Percentiles rank a stretch among this genome's conserved stretches.
These are phyloP conservation scores for Suillus hirtellus DNA, from an alignment of 768 basidiomycete species.

Conservation along the genomic window DNA sequence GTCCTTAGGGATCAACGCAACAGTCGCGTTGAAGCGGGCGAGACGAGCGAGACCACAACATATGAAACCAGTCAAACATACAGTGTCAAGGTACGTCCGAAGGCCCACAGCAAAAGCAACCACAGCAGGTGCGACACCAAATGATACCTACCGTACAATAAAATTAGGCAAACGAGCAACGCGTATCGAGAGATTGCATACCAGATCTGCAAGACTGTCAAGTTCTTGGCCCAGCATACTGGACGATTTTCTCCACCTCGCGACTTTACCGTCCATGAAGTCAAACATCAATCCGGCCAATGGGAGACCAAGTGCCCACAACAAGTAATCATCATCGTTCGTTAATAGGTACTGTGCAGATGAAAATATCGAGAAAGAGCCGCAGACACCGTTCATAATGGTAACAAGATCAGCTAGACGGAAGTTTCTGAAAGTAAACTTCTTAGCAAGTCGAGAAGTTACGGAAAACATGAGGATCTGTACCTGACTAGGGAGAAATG, in stretches of 20 bases:
- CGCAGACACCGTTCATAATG: slow-evolving; percentile 98
- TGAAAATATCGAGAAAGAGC: slow-evolving; percentile 91
- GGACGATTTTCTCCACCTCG: slow-evolving; percentile 92
- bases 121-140: slow-evolving; percentile 96
- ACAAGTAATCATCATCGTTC: slow-evolving; percentile 76
- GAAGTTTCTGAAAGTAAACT: slow-evolving; percentile 71
- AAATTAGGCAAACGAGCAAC: slow-evolving; percentile 9
- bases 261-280: slow-evolving; percentile 96
- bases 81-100: slow-evolving; percentile 87
- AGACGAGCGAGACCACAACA: slow-evolving; percentile 96
- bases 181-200: slow-evolving; percentile 36
- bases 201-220: slow-evolving; percentile 95
- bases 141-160: slow-evolving; percentile 71
- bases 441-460: slow-evolving; percentile 18
- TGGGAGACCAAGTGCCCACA: slow-evolving; percentile 86
- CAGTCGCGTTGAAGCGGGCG: slow-evolving; percentile 98
- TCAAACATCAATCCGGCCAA: slow-evolving; percentile 97
- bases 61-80: slow-evolving; percentile 85
- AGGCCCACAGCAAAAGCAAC: slow-evolving; percentile 90
- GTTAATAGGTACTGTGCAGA: slow-evolving; percentile 86
- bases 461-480: slow-evolving; percentile 8
- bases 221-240: slow-evolving; percentile 98
- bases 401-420: slow-evolving; percentile 97
- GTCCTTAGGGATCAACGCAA: slow-evolving; percentile 91
- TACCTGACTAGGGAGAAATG: slow-evolving; percentile 98